Percentiles rank a stretch among this genome's conserved stretches.
These are phyloP conservation scores for Tagetes patula DNA, from an alignment of 129 eudicot genomes.

Conservation along the genomic window DNA sequence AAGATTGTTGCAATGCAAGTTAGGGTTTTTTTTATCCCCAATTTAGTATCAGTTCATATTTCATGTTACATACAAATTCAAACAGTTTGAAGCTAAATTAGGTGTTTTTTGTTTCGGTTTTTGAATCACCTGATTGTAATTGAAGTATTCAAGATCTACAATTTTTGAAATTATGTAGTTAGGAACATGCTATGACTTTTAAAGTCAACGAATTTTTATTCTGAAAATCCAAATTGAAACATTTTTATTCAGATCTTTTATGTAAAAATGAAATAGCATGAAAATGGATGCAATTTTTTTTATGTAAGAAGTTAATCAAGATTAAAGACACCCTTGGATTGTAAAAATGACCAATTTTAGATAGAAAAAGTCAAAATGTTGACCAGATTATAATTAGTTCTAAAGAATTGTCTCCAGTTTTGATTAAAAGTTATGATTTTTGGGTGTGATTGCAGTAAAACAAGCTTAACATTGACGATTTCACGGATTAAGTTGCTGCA, in stretches of 20 bases:
- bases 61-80: slow-evolving; percentile 2
- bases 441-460: slow-evolving; percentile 69
- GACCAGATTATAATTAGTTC: not conserved
- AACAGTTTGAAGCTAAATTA: not conserved
- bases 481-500: slow-evolving; percentile 89
- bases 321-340: slow-evolving; percentile 8
- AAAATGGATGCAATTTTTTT: not conserved
- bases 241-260: not conserved
- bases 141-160: slow-evolving; percentile 4
- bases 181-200: slow-evolving; percentile 4
- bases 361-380: not conserved
- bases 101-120: not conserved
- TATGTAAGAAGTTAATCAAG: not conserved
- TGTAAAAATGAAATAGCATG: not conserved
- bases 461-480: slow-evolving; percentile 79
- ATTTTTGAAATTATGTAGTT: not conserved
- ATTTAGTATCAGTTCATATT: slow-evolving; percentile 13
- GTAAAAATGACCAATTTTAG: not conserved
- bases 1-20: slow-evolving; percentile 7
- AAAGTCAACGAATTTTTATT: slow-evolving; percentile 11
- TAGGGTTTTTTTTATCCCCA: slow-evolving; percentile 2
- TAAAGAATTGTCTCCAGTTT: not conserved
- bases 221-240: slow-evolving; percentile 6
- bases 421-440: slow-evolving; percentile 1
- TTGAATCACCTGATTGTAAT: slow-evolving; percentile 9